These are phyloP conservation scores for Epicoccum nigrum DNA, from an alignment of 2,329 filamentous ascomycete genomes.

Conservation along the genomic window DNA sequence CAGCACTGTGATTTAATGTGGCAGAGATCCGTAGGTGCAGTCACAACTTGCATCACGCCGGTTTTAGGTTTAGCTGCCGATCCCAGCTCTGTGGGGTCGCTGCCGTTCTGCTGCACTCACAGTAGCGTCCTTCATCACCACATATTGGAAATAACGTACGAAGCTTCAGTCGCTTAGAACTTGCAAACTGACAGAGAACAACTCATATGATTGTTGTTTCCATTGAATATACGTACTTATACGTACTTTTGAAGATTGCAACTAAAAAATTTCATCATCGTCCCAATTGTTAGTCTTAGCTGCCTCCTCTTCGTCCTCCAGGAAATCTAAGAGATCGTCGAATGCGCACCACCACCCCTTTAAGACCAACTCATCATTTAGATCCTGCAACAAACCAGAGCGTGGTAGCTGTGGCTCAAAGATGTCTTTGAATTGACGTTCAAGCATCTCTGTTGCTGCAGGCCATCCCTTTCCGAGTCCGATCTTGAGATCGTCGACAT, in stretches of 20 bases:
- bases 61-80: slow-evolving; percentile 2
- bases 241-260: too few relatives aligned
- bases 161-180: neutral
- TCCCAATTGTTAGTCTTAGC: too few relatives aligned
- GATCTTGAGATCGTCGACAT: neutral
- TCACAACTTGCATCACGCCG: neutral
- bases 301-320: neutral
- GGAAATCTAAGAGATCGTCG: neutral
- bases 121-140: slow-evolving; percentile 2
- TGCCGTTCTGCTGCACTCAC: neutral
- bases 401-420: slow-evolving; percentile 1
- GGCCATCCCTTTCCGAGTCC: slow-evolving; percentile 1
- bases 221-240: too few relatives aligned
- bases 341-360: neutral
- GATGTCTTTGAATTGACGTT: slow-evolving; percentile 1
- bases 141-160: slow-evolving; percentile 1
- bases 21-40: slow-evolving; percentile 1
- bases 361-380: neutral
- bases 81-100: slow-evolving; percentile 3
- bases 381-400: neutral
- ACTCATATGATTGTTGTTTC: too few relatives aligned
- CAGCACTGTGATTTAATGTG: neutral
- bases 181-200: too few relatives aligned
- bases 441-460: slow-evolving; percentile 4
- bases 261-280: too few relatives aligned